A percentile compares a stretch with the other conserved stretches of the same genome.
phyloP scores from a whole-genome alignment of 2,329 filamentous ascomycete genomes.

The Emergomyces pasteurianus region DNA sequence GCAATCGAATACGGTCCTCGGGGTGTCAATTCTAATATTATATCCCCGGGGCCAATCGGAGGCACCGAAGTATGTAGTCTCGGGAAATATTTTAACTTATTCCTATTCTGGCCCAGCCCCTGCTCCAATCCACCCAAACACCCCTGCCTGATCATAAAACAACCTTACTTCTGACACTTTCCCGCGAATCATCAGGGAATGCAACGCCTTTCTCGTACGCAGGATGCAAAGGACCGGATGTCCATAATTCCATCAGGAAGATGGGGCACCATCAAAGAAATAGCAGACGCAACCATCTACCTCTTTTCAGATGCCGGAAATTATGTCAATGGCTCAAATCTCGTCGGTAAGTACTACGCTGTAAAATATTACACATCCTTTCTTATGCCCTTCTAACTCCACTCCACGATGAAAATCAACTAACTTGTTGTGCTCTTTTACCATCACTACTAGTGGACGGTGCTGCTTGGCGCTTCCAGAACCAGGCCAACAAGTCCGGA shows the following conservation, averaged over 20 bases:
- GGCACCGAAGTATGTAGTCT: slow-evolving; percentile 52
- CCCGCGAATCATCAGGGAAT: slow-evolving; percentile 40
- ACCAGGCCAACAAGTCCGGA: slow-evolving; percentile 21
- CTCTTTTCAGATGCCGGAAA: slow-evolving; percentile 76
- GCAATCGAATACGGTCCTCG: slow-evolving; percentile 82
- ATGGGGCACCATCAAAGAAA: slow-evolving; percentile 70
- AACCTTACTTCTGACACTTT: background rate
- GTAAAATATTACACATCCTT: slow-evolving; percentile 13
- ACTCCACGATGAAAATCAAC: background rate
- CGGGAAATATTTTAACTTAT: background rate
- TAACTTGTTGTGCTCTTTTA: background rate
- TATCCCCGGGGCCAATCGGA: slow-evolving; percentile 75
- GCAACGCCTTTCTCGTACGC: slow-evolving; percentile 47
- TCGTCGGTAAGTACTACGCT: slow-evolving; percentile 58
- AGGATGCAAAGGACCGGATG: slow-evolving; percentile 36
- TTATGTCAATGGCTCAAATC: slow-evolving; percentile 70
- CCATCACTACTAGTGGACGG: slow-evolving; percentile 26
- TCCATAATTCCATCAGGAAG: slow-evolving; percentile 58
- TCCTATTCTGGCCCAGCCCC: background rate
- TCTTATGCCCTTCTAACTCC: background rate
- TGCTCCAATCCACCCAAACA: background rate
- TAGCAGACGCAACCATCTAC: slow-evolving; percentile 84
- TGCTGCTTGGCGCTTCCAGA: slow-evolving; percentile 28
- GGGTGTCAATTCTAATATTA: slow-evolving; percentile 77
- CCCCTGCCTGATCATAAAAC: background rate